Conservation (phyloP, 345 rosid genomes). For the Theobroma cacao region DNA sequence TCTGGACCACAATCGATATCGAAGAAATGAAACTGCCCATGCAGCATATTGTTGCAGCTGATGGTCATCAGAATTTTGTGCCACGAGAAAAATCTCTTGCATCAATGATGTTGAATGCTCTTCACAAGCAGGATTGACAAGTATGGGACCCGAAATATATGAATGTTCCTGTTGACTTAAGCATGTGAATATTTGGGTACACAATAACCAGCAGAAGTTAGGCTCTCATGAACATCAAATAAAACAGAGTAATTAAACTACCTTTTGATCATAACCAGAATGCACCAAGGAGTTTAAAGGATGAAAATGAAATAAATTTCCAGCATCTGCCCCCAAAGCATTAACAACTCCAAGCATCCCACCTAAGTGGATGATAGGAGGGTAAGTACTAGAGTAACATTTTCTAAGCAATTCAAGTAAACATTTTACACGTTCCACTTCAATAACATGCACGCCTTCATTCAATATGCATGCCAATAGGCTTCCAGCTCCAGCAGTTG, state of each 20-base stretch:
- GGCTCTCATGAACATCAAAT: not conserved
- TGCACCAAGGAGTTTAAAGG: conserved; percentile 35
- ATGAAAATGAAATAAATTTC: conserved; percentile 49
- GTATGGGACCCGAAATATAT: conserved; percentile 51
- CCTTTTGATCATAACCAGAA: conserved; percentile 46
- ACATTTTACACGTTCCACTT: conserved; percentile 44
- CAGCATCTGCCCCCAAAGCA: conserved; percentile 82
- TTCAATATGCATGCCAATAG: conserved; percentile 62
- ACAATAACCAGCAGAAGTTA: conserved; percentile 8
- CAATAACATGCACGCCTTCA: conserved; percentile 72
- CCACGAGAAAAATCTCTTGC: conserved; percentile 82
- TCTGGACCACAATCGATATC: conserved; percentile 58
- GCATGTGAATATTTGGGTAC: conserved; percentile 16
- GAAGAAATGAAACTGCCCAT: conserved; percentile 82
- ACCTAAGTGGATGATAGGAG: conserved; percentile 61
- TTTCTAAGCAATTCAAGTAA: conserved; percentile 64
- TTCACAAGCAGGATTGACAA: conserved; percentile 53
- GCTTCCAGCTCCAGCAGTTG: conserved; percentile 78
- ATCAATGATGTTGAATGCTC: conserved; percentile 53
- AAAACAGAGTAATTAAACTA: conserved; percentile 23
- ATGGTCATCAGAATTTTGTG: conserved; percentile 68
- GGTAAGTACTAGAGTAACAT: conserved; percentile 66
- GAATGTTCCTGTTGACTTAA: conserved; percentile 60
- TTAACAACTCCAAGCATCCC: conserved; percentile 92
- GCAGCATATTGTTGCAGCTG: conserved; percentile 75